Base-by-base conservation (phyloP, 345 rosid species). In the Melastoma malabathricum region DNA sequence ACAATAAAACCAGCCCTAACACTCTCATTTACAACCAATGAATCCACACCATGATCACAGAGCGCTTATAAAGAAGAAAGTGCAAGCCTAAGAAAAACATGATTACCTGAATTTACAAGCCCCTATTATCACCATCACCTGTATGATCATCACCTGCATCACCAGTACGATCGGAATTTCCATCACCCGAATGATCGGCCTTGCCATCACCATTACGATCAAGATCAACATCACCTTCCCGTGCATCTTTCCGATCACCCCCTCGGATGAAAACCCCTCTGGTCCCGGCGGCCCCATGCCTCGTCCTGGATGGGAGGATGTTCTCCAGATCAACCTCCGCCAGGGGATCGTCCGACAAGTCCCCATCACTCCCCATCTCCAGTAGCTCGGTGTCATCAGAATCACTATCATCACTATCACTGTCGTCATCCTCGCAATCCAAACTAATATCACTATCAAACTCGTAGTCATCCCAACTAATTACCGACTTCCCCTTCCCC, bases 281-380 rank as follows among this genome's bases (percentile, higher is more conserved):
- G 18, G 94, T 81, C 55, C 56, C 73, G 29, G 56, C 61, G 25
- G 60, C 65, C 41, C 69, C 61, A 59, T 80, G 63, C 59, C 96
- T 71, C 13, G 96, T 87, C 80, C 98, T 77, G 4, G 95, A 80
- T 1, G 96, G 89, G 1, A 92, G 75, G 51, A 92, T 92, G 59
- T 92, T 92, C 59, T 82, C 80, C 78, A 82, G 65, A 76, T 92
- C 98, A 48, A 92, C 95, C 80, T 92, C 98, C 7, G 96, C 86
- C 64, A 92, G 63, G 2, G 96, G 95, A 77, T 90, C 96, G 18
- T 90, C 96, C 5, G 92, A 82, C 51, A 75, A 68, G 56, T 87
- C 92, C 54, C 80, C 75, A n/a, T 67, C 83, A 13, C 58, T 75
- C 1, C 64, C 77, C 13, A 51, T 56, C 56, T 39, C 54, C 55